A percentile compares a stretch with the other conserved stretches of the same genome.
These are phyloP conservation scores for Ogataea hybrid DNA, from an alignment of 1,139 yeast genomes.

Conservation along the genomic window DNA sequence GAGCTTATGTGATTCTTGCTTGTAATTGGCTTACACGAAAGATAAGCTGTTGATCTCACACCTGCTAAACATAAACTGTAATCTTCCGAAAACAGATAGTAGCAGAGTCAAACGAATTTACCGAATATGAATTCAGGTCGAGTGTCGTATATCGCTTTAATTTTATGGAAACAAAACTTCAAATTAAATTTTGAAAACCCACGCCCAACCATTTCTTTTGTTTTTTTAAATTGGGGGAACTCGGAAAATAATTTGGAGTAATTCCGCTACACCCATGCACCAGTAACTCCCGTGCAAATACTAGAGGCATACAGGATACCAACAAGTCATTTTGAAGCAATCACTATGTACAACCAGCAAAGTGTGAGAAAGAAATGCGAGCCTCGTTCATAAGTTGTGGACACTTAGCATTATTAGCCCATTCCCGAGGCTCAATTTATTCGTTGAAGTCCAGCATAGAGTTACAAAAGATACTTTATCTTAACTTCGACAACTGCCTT, in stretches of 20 bases:
- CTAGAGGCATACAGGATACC: too few species aligned
- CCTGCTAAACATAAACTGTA: slow-evolving; percentile 1
- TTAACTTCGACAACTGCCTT: too few species aligned
- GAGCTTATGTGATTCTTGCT: not conserved
- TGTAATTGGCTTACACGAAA: slow-evolving; percentile 4
- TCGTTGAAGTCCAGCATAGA: too few species aligned
- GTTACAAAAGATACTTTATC: too few species aligned
- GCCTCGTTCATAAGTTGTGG: too few species aligned
- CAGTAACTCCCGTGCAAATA: not conserved
- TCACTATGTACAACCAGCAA: too few species aligned
- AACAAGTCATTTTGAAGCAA: too few species aligned
- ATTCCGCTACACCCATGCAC: slow-evolving; percentile 4
- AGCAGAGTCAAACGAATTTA: not conserved
- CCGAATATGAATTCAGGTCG: not conserved
- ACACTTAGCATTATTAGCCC: too few species aligned
- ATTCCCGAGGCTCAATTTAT: too few species aligned
- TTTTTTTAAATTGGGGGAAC: not conserved
- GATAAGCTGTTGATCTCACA: slow-evolving; percentile 2
- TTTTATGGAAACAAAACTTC: slow-evolving; percentile 11
- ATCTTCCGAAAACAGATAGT: not conserved
- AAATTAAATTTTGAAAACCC: slow-evolving; percentile 8
- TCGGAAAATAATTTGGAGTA: too few species aligned
- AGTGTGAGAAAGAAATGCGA: too few species aligned
- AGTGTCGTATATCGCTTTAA: not conserved
- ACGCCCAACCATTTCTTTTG: slow-evolving; percentile 11